These are phyloP conservation scores for Backusella morwellensis DNA, from an alignment of 192 early-diverging fungal genomes.

Conservation along the genomic window DNA sequence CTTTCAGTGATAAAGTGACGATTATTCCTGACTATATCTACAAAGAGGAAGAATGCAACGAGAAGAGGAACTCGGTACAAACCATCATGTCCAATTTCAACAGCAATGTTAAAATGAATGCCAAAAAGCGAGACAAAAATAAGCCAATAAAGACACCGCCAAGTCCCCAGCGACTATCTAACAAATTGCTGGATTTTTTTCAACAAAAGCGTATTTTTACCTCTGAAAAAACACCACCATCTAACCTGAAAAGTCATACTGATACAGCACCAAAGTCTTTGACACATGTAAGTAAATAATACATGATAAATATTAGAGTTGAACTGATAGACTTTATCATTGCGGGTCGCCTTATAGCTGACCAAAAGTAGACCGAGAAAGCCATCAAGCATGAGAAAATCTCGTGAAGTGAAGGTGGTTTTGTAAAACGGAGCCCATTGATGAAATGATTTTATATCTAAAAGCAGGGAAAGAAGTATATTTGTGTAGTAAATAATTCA, in stretches of 20 bases:
- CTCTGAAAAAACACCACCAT: not conserved
- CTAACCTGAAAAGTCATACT: not conserved
- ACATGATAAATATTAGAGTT: no score
- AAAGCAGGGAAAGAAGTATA: not conserved
- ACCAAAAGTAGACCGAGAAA: constrained; percentile 1
- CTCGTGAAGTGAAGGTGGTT: not conserved
- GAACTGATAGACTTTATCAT: not conserved
- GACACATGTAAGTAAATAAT: not conserved
- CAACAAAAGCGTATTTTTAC: not conserved
- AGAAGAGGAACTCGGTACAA: not conserved
- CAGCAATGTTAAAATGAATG: not conserved
- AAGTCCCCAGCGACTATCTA: not conserved
- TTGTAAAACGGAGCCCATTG: not conserved
- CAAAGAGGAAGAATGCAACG: not conserved
- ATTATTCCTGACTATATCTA: not conserved
- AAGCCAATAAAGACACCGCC: not conserved
- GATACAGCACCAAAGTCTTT: not conserved
- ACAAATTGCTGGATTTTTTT: not conserved
- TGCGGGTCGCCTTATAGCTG: not conserved
- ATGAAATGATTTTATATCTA: not conserved
- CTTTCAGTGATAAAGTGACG: not conserved
- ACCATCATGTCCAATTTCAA: not conserved
- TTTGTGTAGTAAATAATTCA: not conserved
- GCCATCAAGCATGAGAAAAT: constrained; percentile 7
- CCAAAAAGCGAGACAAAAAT: not conserved